Evolutionary conservation across 2,329 filamentous ascomycete species (phyloP).

Genomic region (Exophiala mesophila): DNA sequence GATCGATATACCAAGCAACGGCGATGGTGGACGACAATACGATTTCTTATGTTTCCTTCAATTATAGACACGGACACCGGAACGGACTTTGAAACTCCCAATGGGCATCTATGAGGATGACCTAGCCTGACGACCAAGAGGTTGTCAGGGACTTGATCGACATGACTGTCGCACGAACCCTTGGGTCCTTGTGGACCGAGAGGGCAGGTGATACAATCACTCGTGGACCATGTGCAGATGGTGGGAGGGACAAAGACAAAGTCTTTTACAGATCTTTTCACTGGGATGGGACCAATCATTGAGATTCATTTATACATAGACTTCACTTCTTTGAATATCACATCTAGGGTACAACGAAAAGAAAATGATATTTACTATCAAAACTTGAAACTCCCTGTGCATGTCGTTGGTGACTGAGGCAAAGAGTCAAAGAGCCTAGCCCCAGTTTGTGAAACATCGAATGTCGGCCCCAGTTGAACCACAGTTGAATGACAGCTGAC

Average conservation of each 20-base stretch:
- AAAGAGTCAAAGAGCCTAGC: no score
- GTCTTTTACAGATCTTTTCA: no score
- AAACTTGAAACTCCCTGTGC: no score
- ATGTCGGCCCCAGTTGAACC: no score
- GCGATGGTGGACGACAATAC: conserved; percentile 4
- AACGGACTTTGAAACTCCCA: background rate
- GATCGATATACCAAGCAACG: conserved; percentile 2
- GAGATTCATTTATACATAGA: conserved; percentile 3
- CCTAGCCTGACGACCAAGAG: background rate
- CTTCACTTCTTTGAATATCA: conserved; percentile 1
- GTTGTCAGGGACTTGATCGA: background rate
- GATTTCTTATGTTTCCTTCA: conserved; percentile 1
- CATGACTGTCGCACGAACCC: background rate
- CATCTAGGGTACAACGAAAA: background rate
- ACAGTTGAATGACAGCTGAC: no score
- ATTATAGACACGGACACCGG: background rate
- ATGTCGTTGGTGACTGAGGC: no score
- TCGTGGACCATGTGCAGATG: conserved; percentile 19
- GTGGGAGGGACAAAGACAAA: conserved; percentile 13
- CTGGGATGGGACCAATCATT: background rate
- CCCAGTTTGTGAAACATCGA: no score
- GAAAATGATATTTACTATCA: no score
- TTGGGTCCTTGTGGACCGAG: background rate
- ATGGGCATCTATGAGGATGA: background rate
- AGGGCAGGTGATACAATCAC: background rate